Percentiles rank a stretch among this genome's conserved stretches.
These are phyloP conservation scores for Sophora flavescens DNA, from an alignment of 306 rosid species.

Conservation along the genomic window DNA sequence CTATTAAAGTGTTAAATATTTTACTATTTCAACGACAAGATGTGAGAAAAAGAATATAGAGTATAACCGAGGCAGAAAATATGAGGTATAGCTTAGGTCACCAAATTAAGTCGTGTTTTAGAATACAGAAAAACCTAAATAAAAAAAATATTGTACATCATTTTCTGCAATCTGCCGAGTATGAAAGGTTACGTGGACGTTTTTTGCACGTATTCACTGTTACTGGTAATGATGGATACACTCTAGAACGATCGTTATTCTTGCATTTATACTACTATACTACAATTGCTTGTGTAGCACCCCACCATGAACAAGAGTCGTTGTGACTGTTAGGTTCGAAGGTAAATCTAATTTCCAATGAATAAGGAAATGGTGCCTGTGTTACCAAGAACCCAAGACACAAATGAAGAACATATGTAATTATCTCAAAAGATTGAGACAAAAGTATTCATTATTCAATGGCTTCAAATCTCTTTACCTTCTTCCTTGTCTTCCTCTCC, in stretches of 20 bases:
- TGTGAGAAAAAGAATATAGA: too few species aligned
- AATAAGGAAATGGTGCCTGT: background rate
- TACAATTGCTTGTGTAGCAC: background rate
- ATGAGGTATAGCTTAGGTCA: too few species aligned
- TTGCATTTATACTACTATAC: background rate
- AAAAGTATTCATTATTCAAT: constrained; percentile 37
- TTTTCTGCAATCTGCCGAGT: background rate
- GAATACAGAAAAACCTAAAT: too few species aligned
- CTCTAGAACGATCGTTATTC: background rate
- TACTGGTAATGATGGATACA: background rate
- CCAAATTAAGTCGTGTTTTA: too few species aligned
- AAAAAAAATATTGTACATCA: background rate
- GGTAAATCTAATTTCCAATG: background rate
- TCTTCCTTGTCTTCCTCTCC: constrained; percentile 30
- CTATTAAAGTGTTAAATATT: too few species aligned
- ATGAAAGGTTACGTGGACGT: constrained; percentile 19
- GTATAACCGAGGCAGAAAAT: too few species aligned
- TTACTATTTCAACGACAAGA: too few species aligned
- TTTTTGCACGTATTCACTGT: background rate
- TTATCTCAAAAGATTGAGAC: too few species aligned
- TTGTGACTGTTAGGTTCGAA: background rate
- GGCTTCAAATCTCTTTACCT: constrained; percentile 32
- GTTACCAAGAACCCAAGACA: background rate
- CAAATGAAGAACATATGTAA: background rate
- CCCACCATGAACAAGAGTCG: background rate